Evolutionary conservation across 768 basidiomycete species (phyloP).

Genomic region (Baorangia bicolor): DNA sequence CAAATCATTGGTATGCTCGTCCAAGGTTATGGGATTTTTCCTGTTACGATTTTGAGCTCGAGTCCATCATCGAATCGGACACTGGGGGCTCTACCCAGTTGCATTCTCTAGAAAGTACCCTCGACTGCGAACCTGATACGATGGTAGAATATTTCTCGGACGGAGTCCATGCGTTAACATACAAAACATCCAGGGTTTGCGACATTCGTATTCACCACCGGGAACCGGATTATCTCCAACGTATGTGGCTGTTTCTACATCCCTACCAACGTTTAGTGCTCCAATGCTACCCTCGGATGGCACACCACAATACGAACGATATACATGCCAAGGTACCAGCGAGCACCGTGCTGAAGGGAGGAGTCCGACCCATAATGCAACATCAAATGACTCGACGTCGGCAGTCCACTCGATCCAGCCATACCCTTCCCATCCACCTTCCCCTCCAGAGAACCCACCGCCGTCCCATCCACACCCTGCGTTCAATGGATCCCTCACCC

Average conservation of each 20-base stretch:
- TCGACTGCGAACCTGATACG: neutral
- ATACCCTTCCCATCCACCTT: neutral
- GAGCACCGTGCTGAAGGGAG: neutral
- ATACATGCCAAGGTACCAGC: neutral
- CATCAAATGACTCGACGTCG: neutral
- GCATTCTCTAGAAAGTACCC: neutral
- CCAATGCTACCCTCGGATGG: neutral
- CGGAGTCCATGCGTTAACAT: conserved; percentile 3
- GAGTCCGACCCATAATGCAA: neutral
- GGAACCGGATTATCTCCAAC: neutral
- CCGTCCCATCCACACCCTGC: neutral
- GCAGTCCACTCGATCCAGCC: neutral
- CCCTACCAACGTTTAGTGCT: neutral
- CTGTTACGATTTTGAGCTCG: conserved; percentile 22
- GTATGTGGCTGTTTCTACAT: neutral
- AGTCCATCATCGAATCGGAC: neutral
- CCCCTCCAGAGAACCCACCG: neutral
- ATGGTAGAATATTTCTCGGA: conserved; percentile 15
- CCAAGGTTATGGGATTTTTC: conserved; percentile 27
- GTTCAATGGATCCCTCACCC: neutral
- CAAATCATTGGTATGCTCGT: neutral
- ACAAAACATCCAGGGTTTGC: conserved; percentile 8
- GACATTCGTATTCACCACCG: neutral
- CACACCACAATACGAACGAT: neutral
- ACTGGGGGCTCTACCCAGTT: neutral